Evolutionary conservation across 108 stramenopile species (phyloP), one percentile per base, ranked within the genome.

Genomic region (Nannochloropsis salina): DNA sequence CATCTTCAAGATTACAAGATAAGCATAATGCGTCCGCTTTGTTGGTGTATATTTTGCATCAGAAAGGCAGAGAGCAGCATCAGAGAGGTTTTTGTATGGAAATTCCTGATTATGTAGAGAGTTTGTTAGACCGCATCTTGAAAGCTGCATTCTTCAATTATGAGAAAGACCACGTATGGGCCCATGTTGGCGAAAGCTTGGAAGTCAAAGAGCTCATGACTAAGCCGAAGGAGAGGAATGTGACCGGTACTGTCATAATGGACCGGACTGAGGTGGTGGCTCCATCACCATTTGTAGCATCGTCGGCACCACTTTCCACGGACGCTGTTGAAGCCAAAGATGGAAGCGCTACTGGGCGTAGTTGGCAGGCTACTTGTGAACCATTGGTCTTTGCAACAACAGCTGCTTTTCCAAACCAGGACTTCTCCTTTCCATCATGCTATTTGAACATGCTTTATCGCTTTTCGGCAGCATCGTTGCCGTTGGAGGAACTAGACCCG

Each of bases 221-320:
- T n/a, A n/a, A n/a, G 61, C 20, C 20, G 61, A 74, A 74, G 61
- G 61, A 74, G 61, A 74, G 61, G 61, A n/a, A 74, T n/a, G 61
- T 2, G 20, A 2, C 61, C 61, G 8, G 20, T 74, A n/a, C 61
- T 74, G 61, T 74, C 15, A 15, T 74, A n/a, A n/a, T 74, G 61
- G 3, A n/a, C 20, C 20, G 61, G 4, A 74, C n/a, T 15, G 20
- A 1, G n/a, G 61, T 8, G 61, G 61, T 8, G 61, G n/a, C 61
- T n/a, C 8, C 61, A 74, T n/a, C 61, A 8, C 61, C 61, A 8
- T 2, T 74, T n/a, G 61, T 74, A n/a, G 8, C 61, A 15, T 6
- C 61, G 3, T n/a, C 61, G 20, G 61, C 31, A 31, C 31, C 31
- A 31, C 31, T 31, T 31, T 31, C 31, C 31, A 31, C 31, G 31